Conservation (phyloP, 108 stramenopile genomes). For the Nitzschia putrida region DNA sequence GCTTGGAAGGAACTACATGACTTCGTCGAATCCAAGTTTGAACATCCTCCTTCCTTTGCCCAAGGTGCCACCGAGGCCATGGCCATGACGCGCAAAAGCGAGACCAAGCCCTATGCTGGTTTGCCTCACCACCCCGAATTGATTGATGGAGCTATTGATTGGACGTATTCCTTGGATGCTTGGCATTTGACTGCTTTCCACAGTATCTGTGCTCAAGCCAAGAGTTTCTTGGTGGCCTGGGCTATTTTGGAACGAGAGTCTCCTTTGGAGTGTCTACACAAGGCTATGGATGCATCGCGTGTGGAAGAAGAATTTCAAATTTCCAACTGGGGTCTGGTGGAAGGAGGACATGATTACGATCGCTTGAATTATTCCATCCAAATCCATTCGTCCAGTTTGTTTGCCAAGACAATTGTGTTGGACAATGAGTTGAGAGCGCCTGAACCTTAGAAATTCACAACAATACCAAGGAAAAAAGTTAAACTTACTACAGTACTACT, state of each 20-base stretch:
- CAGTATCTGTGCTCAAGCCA: constrained; percentile 80
- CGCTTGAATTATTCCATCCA: constrained; percentile 82
- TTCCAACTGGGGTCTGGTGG: constrained; percentile 95
- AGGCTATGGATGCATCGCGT: constrained; percentile 83
- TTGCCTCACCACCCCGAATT: constrained; percentile 79
- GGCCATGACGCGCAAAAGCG: constrained; percentile 60
- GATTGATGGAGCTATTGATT: constrained; percentile 49
- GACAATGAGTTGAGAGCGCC: constrained; percentile 33
- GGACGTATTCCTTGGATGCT: constrained; percentile 74
- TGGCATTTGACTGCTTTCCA: constrained; percentile 86
- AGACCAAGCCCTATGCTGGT: constrained; percentile 45
- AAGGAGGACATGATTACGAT: constrained; percentile 97
- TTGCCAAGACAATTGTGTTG: constrained; percentile 53
- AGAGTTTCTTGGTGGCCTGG: constrained; percentile 86
- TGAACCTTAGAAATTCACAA: too few relatives aligned
- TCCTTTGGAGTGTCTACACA: constrained; percentile 31
- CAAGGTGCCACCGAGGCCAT: constrained; percentile 71
- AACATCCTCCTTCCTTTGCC: constrained; percentile 53
- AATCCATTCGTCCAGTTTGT: constrained; percentile 68
- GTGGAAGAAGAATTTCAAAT: constrained; percentile 99
- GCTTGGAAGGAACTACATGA: constrained; percentile 71
- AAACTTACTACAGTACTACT: too few relatives aligned
- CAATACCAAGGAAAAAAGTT: too few relatives aligned
- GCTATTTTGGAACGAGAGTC: constrained; percentile 47
- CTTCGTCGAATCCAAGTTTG: constrained; percentile 34